These are phyloP conservation scores for Umbelopsis sp. DNA, from an alignment of 192 early-diverging fungal species.

Conservation along the genomic window DNA sequence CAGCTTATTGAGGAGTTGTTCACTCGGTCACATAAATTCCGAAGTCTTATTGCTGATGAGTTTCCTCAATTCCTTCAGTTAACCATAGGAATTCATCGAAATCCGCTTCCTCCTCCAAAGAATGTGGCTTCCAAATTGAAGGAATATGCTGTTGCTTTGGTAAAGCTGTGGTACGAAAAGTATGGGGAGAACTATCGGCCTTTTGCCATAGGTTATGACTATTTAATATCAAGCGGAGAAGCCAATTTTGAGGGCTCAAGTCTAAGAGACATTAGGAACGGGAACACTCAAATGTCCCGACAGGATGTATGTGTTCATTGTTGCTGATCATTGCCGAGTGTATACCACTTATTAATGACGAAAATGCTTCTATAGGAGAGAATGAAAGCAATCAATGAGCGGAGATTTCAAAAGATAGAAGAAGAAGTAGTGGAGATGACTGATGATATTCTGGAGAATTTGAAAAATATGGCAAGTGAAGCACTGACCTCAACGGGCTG, in stretches of 20 bases:
- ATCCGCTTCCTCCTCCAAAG: constrained; percentile 54
- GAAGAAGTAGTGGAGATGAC: constrained; percentile 43
- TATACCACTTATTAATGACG: too few relatives aligned
- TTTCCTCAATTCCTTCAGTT: constrained; percentile 59
- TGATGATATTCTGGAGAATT: constrained; percentile 45
- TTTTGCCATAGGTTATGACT: constrained; percentile 59
- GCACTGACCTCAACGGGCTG: background rate
- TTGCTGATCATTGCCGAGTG: background rate
- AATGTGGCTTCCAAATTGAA: constrained; percentile 53
- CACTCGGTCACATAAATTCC: constrained; percentile 65
- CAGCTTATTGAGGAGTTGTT: constrained; percentile 66
- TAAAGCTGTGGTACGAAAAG: constrained; percentile 60
- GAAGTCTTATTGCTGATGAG: constrained; percentile 50
- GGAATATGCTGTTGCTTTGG: constrained; percentile 46
- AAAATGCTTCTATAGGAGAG: constrained; percentile 16
- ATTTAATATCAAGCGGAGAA: constrained; percentile 36
- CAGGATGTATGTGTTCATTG: constrained; percentile 22
- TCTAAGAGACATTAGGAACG: background rate
- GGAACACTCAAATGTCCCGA: constrained; percentile 25
- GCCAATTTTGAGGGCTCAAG: constrained; percentile 10
- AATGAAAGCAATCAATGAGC: constrained; percentile 37
- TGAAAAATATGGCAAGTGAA: constrained; percentile 42
- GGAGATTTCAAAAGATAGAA: constrained; percentile 41
- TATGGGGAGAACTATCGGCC: constrained; percentile 59
- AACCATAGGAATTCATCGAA: constrained; percentile 58